Evolutionary conservation across 257 asterid genomes (phyloP), one percentile per base, ranked within the genome.

Genomic region (Capsicum rhomboideum): DNA sequence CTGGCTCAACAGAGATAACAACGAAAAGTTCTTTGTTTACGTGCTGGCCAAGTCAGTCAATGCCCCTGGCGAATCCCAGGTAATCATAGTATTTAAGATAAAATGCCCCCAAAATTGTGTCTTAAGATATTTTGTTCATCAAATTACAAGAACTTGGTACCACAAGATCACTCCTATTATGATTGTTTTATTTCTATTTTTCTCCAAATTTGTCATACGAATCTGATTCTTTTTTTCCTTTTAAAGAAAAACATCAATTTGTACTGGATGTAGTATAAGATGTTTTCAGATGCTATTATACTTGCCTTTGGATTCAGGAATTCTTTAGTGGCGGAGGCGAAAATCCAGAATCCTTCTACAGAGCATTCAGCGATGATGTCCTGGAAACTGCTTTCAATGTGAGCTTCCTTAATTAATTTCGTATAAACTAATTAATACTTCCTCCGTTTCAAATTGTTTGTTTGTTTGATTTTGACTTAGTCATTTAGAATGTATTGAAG

Each of bases 311-410:
- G 6, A 2, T 75, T 75, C 61, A 91, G 95, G 86, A 64, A 26
- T 92, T 50, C 86, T 89, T 87, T 61, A 89, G 93, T 12, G 90
- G 46, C 0, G 93, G 95, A 6, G 90, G 93, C 6, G 85, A 82
- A 67, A 89, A 87, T 40, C 88, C 90, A 16, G 90, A 84, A 26
- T 78, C 94, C 1, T 92, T 74, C 88, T 92, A 68, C 83, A 80
- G 29, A 20, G 83, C 72, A 63, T 91, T 92, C 92, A 88, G 93
- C 91, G 84, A 68, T 54, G 91, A 89, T 49, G 80, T 91, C 9
- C 86, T 91, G 16, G 86, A 87, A 78, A 89, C 93, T 21, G 93
- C 95, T 75, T 84, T 91, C 50, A 90, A 90, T 82, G 93, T 90
- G 81, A 86, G 86, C n/a, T n/a, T n/a, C n/a, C n/a, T n/a, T n/a